Evolutionary conservation across 768 basidiomycete species (phyloP).

Genomic region (Lactarius trivialis): DNA sequence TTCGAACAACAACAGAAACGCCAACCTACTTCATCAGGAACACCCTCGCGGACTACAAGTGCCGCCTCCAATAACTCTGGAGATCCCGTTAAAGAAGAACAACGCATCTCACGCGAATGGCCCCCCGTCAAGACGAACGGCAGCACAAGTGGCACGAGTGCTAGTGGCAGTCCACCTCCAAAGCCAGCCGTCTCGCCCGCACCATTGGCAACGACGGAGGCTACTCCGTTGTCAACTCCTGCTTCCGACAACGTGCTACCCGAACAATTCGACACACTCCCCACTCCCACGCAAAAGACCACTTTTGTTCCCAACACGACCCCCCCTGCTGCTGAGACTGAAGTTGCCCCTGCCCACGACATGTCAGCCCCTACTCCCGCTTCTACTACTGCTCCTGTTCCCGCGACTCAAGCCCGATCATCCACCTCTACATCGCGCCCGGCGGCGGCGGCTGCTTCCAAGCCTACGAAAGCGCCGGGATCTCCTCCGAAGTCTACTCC

Average conservation of each 20-base stretch:
- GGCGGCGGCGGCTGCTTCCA: not conserved
- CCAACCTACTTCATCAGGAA: slow-evolving; percentile 33
- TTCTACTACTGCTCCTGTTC: slow-evolving; percentile 11
- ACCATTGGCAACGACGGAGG: not conserved
- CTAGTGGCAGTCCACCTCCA: not conserved
- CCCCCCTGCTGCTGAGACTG: not conserved
- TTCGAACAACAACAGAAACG: slow-evolving; percentile 75
- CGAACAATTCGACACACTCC: not conserved
- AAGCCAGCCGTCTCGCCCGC: slow-evolving; percentile 3
- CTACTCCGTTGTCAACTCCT: not conserved
- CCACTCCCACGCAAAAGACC: not conserved
- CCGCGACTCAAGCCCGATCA: slow-evolving; percentile 17
- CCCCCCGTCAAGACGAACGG: slow-evolving; percentile 37
- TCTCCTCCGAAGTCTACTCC: slow-evolving; percentile 30
- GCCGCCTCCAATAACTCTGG: slow-evolving; percentile 57
- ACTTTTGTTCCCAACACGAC: not conserved
- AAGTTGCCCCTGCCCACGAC: not conserved
- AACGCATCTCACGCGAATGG: slow-evolving; percentile 72
- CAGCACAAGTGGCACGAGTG: not conserved
- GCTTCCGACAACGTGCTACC: not conserved
- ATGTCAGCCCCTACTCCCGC: slow-evolving; percentile 19
- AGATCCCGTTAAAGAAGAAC: slow-evolving; percentile 60
- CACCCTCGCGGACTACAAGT: slow-evolving; percentile 52
- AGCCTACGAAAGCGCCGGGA: slow-evolving; percentile 9
- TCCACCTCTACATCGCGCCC: slow-evolving; percentile 9